Conservation (phyloP, 2,329 filamentous ascomycete genomes). For the Coniochaeta sp. region DNA sequence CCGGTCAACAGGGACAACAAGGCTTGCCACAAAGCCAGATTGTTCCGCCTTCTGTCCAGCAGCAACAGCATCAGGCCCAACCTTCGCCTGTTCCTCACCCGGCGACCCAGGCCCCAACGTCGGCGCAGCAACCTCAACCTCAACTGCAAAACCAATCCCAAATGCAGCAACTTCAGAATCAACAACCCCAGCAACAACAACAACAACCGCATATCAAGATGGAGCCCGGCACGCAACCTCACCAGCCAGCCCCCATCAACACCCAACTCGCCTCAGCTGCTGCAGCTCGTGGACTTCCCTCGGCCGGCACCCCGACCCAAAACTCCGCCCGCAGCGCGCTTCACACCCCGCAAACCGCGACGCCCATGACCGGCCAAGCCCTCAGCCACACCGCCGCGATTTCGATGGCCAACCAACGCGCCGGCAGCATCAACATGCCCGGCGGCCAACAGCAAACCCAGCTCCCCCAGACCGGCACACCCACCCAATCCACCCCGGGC, state of each 20-base stretch:
- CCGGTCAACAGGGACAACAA: conserved; percentile 15
- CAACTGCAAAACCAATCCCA: conserved; percentile 5
- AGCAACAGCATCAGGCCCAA: conserved; percentile 12
- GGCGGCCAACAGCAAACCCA: conserved; percentile 8
- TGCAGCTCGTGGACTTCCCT: conserved; percentile 27
- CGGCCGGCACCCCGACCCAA: conserved; percentile 42
- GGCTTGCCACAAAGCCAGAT: conserved; percentile 9
- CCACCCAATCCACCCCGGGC: conserved; percentile 13
- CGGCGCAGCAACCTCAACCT: conserved; percentile 16
- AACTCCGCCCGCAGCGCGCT: conserved; percentile 31
- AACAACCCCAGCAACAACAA: conserved; percentile 7
- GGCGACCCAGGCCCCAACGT: conserved; percentile 5
- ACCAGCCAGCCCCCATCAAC: conserved; percentile 37
- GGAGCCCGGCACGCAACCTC: conserved; percentile 23
- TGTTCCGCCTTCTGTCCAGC: background rate
- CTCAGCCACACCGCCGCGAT: conserved; percentile 45
- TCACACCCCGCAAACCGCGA: conserved; percentile 41
- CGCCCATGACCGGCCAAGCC: conserved; percentile 29
- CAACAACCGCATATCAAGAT: conserved; percentile 26
- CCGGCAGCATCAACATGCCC: conserved; percentile 9
- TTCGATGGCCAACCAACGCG: conserved; percentile 34
- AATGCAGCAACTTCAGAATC: conserved; percentile 9
- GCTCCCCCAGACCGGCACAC: conserved; percentile 21
- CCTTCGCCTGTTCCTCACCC: conserved; percentile 11
- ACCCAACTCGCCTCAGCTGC: conserved; percentile 33